phyloP scores from a whole-genome alignment of 805 yeast species.

The Clavispora phyllophila region DNA sequence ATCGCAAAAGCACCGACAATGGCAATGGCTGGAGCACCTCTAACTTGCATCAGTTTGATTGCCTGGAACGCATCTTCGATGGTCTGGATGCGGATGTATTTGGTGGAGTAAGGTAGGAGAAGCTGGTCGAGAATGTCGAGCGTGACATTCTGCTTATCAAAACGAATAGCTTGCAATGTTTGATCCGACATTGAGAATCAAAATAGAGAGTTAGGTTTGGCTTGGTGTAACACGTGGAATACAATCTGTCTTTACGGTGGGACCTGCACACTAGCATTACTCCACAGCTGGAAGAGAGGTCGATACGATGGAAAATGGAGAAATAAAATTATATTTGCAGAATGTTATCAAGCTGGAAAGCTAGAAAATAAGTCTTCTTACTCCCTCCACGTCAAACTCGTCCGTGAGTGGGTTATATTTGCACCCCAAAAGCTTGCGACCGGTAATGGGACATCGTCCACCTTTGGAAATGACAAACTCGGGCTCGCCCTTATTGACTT shows the following conservation, averaged over 20 bases:
- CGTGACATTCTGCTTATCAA: constrained; percentile 40
- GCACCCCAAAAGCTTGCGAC: constrained; percentile 67
- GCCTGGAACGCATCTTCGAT: constrained; percentile 77
- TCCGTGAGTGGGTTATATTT: constrained; percentile 50
- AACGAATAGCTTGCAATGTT: constrained; percentile 60
- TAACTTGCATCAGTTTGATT: constrained; percentile 87
- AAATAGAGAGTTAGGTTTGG: neutral
- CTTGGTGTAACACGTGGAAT: neutral
- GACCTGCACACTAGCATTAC: neutral
- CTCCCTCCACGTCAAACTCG: constrained; percentile 69
- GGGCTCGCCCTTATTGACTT: constrained; percentile 6
- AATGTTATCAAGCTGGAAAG: neutral
- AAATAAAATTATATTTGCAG: no score
- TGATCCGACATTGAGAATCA: neutral
- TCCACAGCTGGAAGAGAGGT: neutral
- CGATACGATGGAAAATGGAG: no score
- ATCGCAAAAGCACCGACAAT: constrained; percentile 86
- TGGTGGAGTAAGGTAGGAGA: constrained; percentile 71
- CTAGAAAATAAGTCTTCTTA: constrained; percentile 67
- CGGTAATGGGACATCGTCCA: constrained; percentile 83
- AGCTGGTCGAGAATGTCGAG: constrained; percentile 77
- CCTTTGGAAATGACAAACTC: constrained; percentile 39
- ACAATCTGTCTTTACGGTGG: neutral
- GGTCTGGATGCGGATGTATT: constrained; percentile 55
- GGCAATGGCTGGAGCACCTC: constrained; percentile 99